Evolutionary conservation across 345 rosid species (phyloP), one percentile per base, ranked within the genome.

Genomic region (Dimocarpus longan): DNA sequence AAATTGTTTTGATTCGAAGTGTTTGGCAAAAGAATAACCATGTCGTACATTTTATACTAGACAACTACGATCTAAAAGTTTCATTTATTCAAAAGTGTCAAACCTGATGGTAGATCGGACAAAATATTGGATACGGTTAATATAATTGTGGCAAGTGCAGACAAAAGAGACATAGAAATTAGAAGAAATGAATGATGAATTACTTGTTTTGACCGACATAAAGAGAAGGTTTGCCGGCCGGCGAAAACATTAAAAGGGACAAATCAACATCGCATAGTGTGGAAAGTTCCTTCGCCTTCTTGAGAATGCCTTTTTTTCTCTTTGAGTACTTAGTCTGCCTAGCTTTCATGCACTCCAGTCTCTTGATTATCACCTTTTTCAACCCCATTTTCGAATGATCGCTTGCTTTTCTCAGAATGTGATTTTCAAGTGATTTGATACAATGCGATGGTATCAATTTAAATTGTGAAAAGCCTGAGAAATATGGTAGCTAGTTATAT

Each of bases 321-420:
- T 87, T 88, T 16, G 92, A 87, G n/a, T 72, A 90, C 66, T 85
- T 87, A 13, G 54, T 71, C 3, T 86, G 86, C 75, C 88, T 87
- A 9, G 75, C 87, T 69, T 85, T 83, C 5, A 1, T 1, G 3
- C 10, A 56, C 7, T 83, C 84, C 73, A 88, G 5, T 64, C 39
- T 85, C 54, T 26, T n/a, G 9, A 88, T 62, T 21, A 24, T 68
- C 62, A 86, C 15, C 72, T 82, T 88, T 24, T 67, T 87, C 2
- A 84, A 87, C n/a, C 85, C 88, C 88, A 89, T 89, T 5, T 77
- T 66, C 11, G 10, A 26, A 32, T 32, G 37, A 24, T 50, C 19
- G 1, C 1, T 16, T 7, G 7, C 28, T 26, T 24, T 11, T 5
- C 6, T 21, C 8, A 2, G 6, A n/a, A 40, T 1, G 5, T 43